Base-by-base conservation (phyloP, 2,329 filamentous ascomycete species). In the Aspergillus alliaceus region DNA sequence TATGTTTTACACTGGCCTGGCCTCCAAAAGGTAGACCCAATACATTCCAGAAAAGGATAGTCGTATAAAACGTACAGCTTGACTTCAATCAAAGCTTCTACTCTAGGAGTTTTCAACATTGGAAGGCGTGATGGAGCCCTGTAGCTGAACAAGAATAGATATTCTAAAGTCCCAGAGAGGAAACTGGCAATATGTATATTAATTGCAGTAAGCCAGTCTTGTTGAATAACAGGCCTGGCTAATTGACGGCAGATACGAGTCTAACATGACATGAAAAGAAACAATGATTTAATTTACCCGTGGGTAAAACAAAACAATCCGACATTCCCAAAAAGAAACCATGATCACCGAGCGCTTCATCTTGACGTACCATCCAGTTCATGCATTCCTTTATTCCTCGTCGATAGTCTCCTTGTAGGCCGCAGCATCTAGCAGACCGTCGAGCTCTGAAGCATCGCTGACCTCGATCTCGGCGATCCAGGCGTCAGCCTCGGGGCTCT, bases 381-480 rank as follows among this genome's bases (percentile, higher is more conserved):
- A 49, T 51, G 40, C 25, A 54, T n/a, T 11, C 9, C 24, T 39
- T 20, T 56, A 52, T 56, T 84, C 80, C 66, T 83, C 81, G 22
- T 86, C 90, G 72, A 93, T 93, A 37, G 64, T 66, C 52, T 81
- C 81, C 79, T 88, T 88, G 80, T 99, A 98, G 63, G 85, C 87
- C 69, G 87, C 85, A 59, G 80, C 82, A 70, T 87, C 87, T 90
- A 98, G 90, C 71, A 97, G 80, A 11, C 72, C 77, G 62, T 96
- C 89, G 65, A 92, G 73, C 77, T 95, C 88, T 72, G 84, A 81
- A 61, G 79, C 73, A 73, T 91, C 89, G 62, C 80, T 82, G 49
- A 98, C 82, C 77, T 90, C 82, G 61, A 98, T 86, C 85, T 91
- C 93, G 56, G 89, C 92, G 73, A 99, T 89, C 95, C 95, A 99